These are phyloP conservation scores for Fragaria nilgerrensis DNA, from an alignment of 306 rosid genomes.

Conservation along the genomic window DNA sequence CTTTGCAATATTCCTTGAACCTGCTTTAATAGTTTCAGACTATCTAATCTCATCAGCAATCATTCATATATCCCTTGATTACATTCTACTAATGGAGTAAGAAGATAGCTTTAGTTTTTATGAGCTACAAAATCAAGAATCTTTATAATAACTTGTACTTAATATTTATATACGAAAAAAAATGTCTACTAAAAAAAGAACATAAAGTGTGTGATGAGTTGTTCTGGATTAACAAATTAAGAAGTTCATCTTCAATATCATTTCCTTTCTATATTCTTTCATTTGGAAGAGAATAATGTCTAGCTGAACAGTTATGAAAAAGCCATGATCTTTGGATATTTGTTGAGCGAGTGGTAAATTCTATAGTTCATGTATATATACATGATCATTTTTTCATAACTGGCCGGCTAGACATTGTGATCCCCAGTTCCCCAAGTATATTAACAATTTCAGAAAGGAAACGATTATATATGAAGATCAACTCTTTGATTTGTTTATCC, in stretches of 20 bases:
- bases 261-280: constrained; percentile 6
- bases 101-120: background rate
- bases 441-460: constrained; percentile 12
- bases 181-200: background rate
- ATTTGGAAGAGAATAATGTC: background rate
- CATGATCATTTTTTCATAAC: background rate
- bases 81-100: background rate
- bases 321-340: background rate
- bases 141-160: background rate
- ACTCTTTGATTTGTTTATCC: constrained; percentile 13
- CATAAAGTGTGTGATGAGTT: background rate
- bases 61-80: background rate
- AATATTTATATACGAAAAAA: background rate
- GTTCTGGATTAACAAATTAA: constrained; percentile 6
- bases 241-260: constrained; percentile 12
- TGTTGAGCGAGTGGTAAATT: background rate
- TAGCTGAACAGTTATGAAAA: background rate
- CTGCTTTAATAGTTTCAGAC: background rate
- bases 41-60: background rate
- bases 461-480: constrained; percentile 9
- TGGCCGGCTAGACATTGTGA: background rate
- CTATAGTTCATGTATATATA: background rate
- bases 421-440: constrained; percentile 8
- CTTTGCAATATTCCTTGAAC: background rate
- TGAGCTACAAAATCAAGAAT: background rate